Evolutionary conservation across 2,329 filamentous ascomycete species (phyloP).

Genomic region (Epicoccum nigrum): DNA sequence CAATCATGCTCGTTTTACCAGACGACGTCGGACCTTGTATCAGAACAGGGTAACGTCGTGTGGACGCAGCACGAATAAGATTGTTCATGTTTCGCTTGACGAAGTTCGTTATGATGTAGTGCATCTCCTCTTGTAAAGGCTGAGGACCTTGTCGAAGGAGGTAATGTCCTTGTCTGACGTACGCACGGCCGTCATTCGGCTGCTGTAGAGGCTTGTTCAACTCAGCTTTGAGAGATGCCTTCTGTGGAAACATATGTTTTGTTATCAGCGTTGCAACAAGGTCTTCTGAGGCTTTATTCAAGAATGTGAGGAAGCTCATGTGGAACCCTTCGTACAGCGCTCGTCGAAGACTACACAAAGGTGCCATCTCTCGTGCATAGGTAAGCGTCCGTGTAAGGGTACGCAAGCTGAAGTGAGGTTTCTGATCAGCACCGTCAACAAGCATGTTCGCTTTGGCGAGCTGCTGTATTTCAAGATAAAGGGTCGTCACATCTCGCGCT

Average conservation of each 20-base stretch:
- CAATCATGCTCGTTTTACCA: constrained; percentile 99
- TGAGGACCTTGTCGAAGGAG: constrained; percentile 83
- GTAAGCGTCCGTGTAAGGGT: constrained; percentile 89
- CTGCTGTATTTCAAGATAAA: constrained; percentile 87
- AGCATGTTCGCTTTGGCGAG: constrained; percentile 81
- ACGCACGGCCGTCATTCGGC: constrained; percentile 75
- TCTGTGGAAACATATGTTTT: constrained; percentile 75
- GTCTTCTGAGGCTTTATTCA: constrained; percentile 81
- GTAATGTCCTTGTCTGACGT: constrained; percentile 87
- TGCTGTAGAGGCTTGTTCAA: constrained; percentile 78
- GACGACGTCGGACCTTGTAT: constrained; percentile 97
- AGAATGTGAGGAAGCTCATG: constrained; percentile 94
- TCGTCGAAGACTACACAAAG: constrained; percentile 82
- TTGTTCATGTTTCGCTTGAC: constrained; percentile 95
- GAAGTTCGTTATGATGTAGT: constrained; percentile 97
- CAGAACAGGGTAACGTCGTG: constrained; percentile 87
- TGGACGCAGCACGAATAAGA: constrained; percentile 90
- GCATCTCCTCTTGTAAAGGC: constrained; percentile 71
- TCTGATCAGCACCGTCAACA: constrained; percentile 93
- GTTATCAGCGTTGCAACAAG: constrained; percentile 80
- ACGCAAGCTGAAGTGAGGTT: constrained; percentile 94
- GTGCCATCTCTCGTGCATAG: constrained; percentile 84
- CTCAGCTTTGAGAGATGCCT: constrained; percentile 72
- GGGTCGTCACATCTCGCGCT: constrained; percentile 78
- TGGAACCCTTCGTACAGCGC: constrained; percentile 94